Evolutionary conservation across 345 rosid genomes (phyloP), one percentile per base, ranked within the genome.

Genomic region (Conringia planisiliqua): DNA sequence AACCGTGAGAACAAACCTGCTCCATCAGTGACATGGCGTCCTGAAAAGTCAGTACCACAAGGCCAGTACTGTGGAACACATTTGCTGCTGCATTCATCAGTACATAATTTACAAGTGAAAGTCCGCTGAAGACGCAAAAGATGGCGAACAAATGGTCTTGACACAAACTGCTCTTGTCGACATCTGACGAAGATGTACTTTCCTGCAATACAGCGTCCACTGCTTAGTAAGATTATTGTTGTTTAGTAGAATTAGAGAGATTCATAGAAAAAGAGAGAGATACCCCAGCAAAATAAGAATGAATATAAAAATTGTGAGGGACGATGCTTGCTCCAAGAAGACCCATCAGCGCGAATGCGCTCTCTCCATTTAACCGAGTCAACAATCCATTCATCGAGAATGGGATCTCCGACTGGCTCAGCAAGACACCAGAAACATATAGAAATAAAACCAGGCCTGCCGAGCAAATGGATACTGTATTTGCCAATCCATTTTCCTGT

Each of bases 251-350:
- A 36, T 26, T 35, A 32, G 35, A 7, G 32, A 24, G 24, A 77
- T 24, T 24, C 13, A 58, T 20, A 42, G 11, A 55, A 32, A 71
- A 13, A 22, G 40, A 22, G 51, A 59, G 60, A 71, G 74, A 35
- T 85, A 90, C 99, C 97, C 75, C 85, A 57, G 86, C 89, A 58
- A 96, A 78, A 52, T 90, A 89, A 62, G 99, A 96, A 86, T 96
- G 97, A 64, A 96, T 88, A 78, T 90, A 96, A 86, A 96, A 90
- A 79, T 89, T 92, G 84, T 92, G 98, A 81, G 99, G 99, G 89
- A 85, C 84, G 47, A 96, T 83, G 81, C 81, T 92, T 18, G 99
- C 95, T 85, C 99, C 99, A 84, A 96, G 98, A 71, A 96, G 97
- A 86, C 97, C 86, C 96, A 92, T 96, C 74, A 96, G 57, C 58